Percentiles rank a stretch among this genome's conserved stretches.
Evolutionary conservation across 2,329 filamentous ascomycete species (phyloP).

Genomic region (Aspergillus fischeri): DNA sequence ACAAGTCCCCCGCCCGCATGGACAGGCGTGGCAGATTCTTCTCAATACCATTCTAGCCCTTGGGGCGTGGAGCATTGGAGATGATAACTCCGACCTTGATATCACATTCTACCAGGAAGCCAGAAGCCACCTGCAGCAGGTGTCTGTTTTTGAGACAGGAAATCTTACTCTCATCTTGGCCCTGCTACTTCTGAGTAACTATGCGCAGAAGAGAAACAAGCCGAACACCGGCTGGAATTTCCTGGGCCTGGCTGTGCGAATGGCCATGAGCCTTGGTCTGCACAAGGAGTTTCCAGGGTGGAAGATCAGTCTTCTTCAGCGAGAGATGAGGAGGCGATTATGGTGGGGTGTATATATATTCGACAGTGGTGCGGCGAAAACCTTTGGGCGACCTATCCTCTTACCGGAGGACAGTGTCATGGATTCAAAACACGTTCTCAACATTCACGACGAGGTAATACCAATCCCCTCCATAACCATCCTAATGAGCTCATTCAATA

Average conservation of each 20-base stretch:
- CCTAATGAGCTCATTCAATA: background rate
- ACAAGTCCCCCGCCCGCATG: constrained; percentile 40
- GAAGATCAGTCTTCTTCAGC: constrained; percentile 42
- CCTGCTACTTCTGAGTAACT: constrained; percentile 46
- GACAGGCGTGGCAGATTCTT: constrained; percentile 43
- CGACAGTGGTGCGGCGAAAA: constrained; percentile 48
- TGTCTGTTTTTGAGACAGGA: constrained; percentile 46
- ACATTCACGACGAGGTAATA: constrained; percentile 40
- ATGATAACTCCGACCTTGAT: constrained; percentile 41
- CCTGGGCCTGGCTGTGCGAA: constrained; percentile 45
- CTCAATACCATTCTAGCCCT: constrained; percentile 45
- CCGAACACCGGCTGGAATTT: constrained; percentile 51
- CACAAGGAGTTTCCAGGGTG: constrained; percentile 49
- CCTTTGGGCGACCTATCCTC: constrained; percentile 47
- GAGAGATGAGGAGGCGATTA: constrained; percentile 38
- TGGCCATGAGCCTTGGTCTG: constrained; percentile 49
- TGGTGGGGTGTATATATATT: constrained; percentile 46
- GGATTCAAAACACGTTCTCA: constrained; percentile 43
- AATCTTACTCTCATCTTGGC: constrained; percentile 48
- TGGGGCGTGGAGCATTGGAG: constrained; percentile 42
- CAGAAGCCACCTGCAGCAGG: constrained; percentile 43
- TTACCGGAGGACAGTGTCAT: constrained; percentile 43
- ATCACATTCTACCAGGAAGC: constrained; percentile 47
- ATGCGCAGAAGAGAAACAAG: constrained; percentile 49
- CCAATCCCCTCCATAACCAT: background rate